Base-by-base conservation (phyloP, 1,284 basidiomycete genomes). In the Pascua guehoae region DNA sequence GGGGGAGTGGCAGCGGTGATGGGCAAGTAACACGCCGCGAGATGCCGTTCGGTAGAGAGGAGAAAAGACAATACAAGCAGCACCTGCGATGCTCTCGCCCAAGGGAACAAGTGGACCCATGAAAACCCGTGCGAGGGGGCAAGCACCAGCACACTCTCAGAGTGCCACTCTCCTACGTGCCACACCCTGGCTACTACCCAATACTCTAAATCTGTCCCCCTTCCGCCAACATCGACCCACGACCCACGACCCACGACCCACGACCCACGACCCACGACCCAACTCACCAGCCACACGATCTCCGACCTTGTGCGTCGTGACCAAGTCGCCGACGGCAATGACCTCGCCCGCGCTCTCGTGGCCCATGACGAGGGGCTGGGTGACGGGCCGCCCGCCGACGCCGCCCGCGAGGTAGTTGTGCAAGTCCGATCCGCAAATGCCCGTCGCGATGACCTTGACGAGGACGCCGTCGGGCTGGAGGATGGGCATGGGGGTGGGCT, bases 201-300 rank as follows among this genome's bases (percentile, higher is more conserved):
- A 4, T 7, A 7, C 11, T 41, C 4, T 3, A 12, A 32, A 12
- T 45, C 44, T 32, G 3, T 32, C 24, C 24, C 24, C 24, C 24
- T 7, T 32, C 24, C 24, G 4, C 24, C 24, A 32, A 32, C 24
- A 32, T 32, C 24, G 24, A 12, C 49, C 9, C 24, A 8, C n/a
- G n/a, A n/a, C n/a, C n/a, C n/a, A n/a, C n/a, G n/a, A n/a, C n/a
- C n/a, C n/a, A n/a, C n/a, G n/a, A n/a, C n/a, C n/a, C n/a, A n/a
- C n/a, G n/a, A n/a, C n/a, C n/a, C n/a, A n/a, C n/a, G n/a, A n/a
- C n/a, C n/a, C n/a, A n/a, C n/a, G n/a, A n/a, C n/a, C n/a, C n/a
- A 5, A 64, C 71, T 60, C 54, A 74, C 72, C 61, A 83, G 68
- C 75, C 24, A 79, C 76, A 41, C 80, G 66, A 64, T 83, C 81